phyloP scores from a whole-genome alignment of 2,329 filamentous ascomycete genomes.

The Chrysosporium queenslandicum region DNA sequence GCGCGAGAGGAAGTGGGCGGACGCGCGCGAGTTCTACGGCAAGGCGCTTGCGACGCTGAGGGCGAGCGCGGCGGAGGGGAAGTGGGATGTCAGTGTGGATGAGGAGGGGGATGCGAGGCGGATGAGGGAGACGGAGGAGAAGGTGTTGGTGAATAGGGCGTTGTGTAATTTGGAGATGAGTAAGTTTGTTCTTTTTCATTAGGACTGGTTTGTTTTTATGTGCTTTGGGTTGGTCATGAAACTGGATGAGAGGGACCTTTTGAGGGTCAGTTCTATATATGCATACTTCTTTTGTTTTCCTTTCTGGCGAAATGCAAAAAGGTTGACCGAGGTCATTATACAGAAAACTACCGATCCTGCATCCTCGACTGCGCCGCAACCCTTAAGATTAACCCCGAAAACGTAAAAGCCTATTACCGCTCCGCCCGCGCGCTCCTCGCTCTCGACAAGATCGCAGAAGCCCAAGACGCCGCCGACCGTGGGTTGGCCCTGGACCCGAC shows the following conservation, averaged over 20 bases:
- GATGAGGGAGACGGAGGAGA: slow-evolving; percentile 59
- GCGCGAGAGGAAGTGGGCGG: slow-evolving; percentile 58
- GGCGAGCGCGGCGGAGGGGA: slow-evolving; percentile 20
- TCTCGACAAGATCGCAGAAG: slow-evolving; percentile 68
- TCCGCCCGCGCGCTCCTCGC: slow-evolving; percentile 67
- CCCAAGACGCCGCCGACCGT: slow-evolving; percentile 63
- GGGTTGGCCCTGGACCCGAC: slow-evolving; percentile 62
- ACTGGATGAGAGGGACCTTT: too few relatives aligned
- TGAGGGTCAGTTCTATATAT: too few relatives aligned
- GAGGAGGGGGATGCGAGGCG: slow-evolving; percentile 49
- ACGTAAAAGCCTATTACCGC: slow-evolving; percentile 87
- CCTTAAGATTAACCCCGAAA: slow-evolving; percentile 65
- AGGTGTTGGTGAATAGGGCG: slow-evolving; percentile 75
- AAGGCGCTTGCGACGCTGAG: slow-evolving; percentile 71
- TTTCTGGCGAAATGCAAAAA: not conserved
- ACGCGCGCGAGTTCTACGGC: slow-evolving; percentile 84
- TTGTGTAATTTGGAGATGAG: slow-evolving; percentile 78
- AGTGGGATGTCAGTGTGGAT: slow-evolving; percentile 44
- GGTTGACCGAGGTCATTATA: not conserved
- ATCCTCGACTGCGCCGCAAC: slow-evolving; percentile 74
- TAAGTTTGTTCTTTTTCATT: slow-evolving; percentile 30
- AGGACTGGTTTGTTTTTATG: not conserved
- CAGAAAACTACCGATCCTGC: slow-evolving; percentile 76
- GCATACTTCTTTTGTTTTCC: too few relatives aligned
- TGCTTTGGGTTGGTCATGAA: not conserved